Percentiles rank a stretch among this genome's conserved stretches.
phyloP scores from a whole-genome alignment of 2,329 filamentous ascomycete genomes.

The Colletotrichum godetiae region DNA sequence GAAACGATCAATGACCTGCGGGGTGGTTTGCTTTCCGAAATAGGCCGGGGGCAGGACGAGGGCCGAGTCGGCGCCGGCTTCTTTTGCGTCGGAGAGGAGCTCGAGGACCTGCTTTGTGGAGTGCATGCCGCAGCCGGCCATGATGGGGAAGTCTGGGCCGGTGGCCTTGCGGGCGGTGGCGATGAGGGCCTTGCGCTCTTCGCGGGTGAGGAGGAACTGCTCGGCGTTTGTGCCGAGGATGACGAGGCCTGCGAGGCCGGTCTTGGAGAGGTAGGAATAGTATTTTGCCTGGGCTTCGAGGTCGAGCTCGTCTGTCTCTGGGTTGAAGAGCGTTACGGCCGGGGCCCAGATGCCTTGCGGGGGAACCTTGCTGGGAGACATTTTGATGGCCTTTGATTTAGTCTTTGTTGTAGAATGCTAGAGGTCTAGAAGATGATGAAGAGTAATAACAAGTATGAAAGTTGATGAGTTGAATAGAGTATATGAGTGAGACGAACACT shows the following conservation, averaged over 20 bases:
- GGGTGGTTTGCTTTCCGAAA: slow-evolving; percentile 71
- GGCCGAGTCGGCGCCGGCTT: slow-evolving; percentile 70
- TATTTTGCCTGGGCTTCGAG: slow-evolving; percentile 60
- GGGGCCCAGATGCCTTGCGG: slow-evolving; percentile 60
- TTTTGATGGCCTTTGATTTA: not conserved
- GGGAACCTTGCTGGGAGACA: slow-evolving; percentile 36
- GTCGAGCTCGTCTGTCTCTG: slow-evolving; percentile 58
- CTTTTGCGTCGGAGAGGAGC: slow-evolving; percentile 66
- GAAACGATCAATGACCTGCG: slow-evolving; percentile 68
- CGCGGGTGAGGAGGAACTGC: slow-evolving; percentile 67
- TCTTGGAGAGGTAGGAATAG: slow-evolving; percentile 61
- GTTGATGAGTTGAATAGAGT: not conserved
- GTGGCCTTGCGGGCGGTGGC: slow-evolving; percentile 64
- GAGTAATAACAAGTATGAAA: not conserved
- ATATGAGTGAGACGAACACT: not conserved
- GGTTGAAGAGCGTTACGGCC: slow-evolving; percentile 66
- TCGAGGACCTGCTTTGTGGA: slow-evolving; percentile 73
- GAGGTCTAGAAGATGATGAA: not conserved
- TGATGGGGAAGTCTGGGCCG: slow-evolving; percentile 65
- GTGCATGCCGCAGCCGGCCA: slow-evolving; percentile 73
- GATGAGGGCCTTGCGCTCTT: slow-evolving; percentile 68
- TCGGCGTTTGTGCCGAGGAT: slow-evolving; percentile 68
- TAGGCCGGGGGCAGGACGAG: slow-evolving; percentile 73
- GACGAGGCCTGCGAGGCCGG: slow-evolving; percentile 62
- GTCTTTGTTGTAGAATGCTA: not conserved